Percentiles rank a stretch among this genome's conserved stretches.
Evolutionary conservation across 2,329 filamentous ascomycete genomes (phyloP).

Genomic region (Scedosporium boydii): DNA sequence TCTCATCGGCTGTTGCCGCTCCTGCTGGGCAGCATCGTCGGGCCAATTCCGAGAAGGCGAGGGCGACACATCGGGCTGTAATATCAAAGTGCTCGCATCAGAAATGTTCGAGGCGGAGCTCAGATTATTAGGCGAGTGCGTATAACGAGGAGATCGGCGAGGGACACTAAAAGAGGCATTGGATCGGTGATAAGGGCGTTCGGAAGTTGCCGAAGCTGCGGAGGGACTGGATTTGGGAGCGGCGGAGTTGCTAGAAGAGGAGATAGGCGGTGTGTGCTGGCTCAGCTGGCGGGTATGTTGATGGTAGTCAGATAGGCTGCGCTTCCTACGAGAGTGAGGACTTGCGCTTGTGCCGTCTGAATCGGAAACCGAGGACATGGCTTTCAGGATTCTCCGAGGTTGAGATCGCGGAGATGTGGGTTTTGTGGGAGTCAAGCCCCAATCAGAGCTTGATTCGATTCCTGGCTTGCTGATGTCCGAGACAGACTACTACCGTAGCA

Average conservation of each 20-base stretch:
- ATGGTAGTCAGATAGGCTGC: background rate
- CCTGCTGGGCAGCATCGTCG: background rate
- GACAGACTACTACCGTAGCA: background rate
- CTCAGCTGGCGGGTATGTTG: background rate
- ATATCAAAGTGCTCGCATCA: background rate
- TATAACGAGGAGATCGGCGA: constrained; percentile 9
- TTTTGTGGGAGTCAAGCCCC: background rate
- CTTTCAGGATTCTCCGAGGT: background rate
- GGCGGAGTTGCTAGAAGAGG: background rate
- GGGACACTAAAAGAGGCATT: constrained; percentile 16
- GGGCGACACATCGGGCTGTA: background rate
- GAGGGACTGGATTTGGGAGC: background rate
- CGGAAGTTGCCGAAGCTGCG: background rate
- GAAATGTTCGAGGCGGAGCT: background rate
- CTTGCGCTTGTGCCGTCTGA: background rate
- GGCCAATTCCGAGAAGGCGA: background rate
- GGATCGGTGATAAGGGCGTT: constrained; percentile 13
- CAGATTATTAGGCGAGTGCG: background rate
- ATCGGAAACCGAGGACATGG: background rate
- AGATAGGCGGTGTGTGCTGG: background rate
- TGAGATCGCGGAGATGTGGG: background rate
- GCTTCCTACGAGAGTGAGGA: background rate
- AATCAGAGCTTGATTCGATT: background rate
- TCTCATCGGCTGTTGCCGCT: background rate
- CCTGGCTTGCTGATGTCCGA: background rate